Evolutionary conservation across 1,284 basidiomycete genomes (phyloP).

Genomic region (Austroboletus novae-zelandiae): DNA sequence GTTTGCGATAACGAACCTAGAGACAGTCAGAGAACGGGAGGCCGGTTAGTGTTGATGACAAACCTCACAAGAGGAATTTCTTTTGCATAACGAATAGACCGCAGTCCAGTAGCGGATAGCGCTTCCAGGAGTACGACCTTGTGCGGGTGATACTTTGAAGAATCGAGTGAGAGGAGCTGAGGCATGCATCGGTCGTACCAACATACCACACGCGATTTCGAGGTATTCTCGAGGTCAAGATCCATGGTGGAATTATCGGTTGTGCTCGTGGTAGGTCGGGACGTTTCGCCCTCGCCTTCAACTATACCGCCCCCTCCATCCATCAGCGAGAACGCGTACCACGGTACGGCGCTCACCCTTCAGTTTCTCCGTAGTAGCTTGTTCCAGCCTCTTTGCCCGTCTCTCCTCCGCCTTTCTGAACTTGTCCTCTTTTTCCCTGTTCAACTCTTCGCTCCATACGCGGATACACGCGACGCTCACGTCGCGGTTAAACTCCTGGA

Average conservation of each 20-base stretch:
- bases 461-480: slow-evolving; percentile 87
- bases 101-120: slow-evolving; percentile 91
- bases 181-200: not conserved
- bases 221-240: slow-evolving; percentile 1
- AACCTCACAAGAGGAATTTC: slow-evolving; percentile 92
- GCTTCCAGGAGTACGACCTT: slow-evolving; percentile 90
- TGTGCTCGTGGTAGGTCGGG: not conserved
- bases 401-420: slow-evolving; percentile 50
- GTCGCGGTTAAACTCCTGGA: slow-evolving; percentile 98
- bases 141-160: slow-evolving; percentile 50
- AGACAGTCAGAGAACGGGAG: slow-evolving; percentile 3
- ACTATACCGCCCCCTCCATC: not conserved
- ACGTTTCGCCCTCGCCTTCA: slow-evolving; percentile 3
- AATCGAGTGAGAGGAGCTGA: slow-evolving; percentile 2
- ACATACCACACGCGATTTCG: slow-evolving; percentile 25
- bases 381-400: slow-evolving; percentile 28
- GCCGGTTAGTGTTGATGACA: slow-evolving; percentile 5
- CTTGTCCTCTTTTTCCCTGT: slow-evolving; percentile 63
- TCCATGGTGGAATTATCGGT: slow-evolving; percentile 2
- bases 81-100: slow-evolving; percentile 96
- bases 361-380: slow-evolving; percentile 24
- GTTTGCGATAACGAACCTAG: slow-evolving; percentile 86
- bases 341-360: slow-evolving; percentile 26
- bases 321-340: not conserved
- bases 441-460: slow-evolving; percentile 77